A percentile compares a stretch with the other conserved stretches of the same genome.
Conservation (phyloP, 768 basidiomycete genomes). For the Boletus subcaerulescens region DNA sequence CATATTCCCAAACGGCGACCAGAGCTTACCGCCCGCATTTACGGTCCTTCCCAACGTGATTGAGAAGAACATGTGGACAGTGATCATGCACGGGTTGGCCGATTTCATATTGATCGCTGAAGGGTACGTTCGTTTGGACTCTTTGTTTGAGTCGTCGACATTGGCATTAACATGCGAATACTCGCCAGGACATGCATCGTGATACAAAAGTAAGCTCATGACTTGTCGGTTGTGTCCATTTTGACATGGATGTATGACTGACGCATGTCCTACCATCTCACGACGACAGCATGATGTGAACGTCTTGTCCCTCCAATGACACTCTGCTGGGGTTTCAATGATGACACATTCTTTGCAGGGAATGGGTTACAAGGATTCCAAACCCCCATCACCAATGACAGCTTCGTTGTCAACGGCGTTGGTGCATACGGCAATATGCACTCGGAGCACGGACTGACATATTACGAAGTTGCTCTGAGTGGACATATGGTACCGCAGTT, state of each 20-base stretch:
- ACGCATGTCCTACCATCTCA: too few species aligned
- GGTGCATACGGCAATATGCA: conserved; percentile 66
- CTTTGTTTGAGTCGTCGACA: neutral
- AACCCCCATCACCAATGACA: conserved; percentile 60
- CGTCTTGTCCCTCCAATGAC: conserved; percentile 2
- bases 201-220: conserved; percentile 54
- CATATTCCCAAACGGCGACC: conserved; percentile 64
- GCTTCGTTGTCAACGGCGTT: conserved; percentile 67
- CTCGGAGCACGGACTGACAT: conserved; percentile 65
- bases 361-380: conserved; percentile 71
- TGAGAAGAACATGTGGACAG: conserved; percentile 65
- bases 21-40: conserved; percentile 58
- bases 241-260: too few species aligned
- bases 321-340: too few species aligned
- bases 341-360: conserved; percentile 32
- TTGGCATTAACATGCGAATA: too few species aligned
- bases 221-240: too few species aligned
- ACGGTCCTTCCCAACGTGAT: conserved; percentile 72
- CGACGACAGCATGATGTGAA: conserved; percentile 39
- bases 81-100: conserved; percentile 70
- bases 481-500: conserved; percentile 79
- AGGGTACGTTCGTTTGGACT: conserved; percentile 47
- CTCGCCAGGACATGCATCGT: conserved; percentile 50
- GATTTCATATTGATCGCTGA: conserved; percentile 75
- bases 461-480: conserved; percentile 61